Evolutionary conservation across 345 rosid species (phyloP), one percentile per base, ranked within the genome.

Genomic region (Eucalyptus pauciflora): DNA sequence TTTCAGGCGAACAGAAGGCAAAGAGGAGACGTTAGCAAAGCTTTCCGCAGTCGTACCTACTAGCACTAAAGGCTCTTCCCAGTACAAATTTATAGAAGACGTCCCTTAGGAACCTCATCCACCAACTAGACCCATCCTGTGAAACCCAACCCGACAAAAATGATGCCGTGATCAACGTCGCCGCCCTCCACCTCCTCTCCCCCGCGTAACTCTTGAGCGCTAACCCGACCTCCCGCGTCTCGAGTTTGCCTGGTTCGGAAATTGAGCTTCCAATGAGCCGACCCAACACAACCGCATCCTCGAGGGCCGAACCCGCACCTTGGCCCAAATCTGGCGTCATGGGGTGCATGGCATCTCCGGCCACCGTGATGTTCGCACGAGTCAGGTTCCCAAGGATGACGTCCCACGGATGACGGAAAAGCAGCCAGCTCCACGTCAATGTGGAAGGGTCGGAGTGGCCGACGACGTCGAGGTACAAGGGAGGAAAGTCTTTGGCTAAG

Each of bases 341-440:
- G 8, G 94, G 93, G 45, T 95, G 96, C 92, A 93, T 93, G 37
- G 95, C 96, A 13, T 95, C 95, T 2, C 96, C 95, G 0, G 92
- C 94, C n/a, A 94, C 94, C 3, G 92, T 91, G 5, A 94, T 54
- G 51, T 91, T 93, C 17, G 89, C 91, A 46, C 88, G 89, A 83
- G 91, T 89, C 29, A 92, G 79, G 15, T 87, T 92, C 60, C 92
- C 92, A 13, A 91, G 60, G 3, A 92, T 4, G 25, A 95, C 33
- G 15, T 91, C 54, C 94, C 95, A 94, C 3, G 95, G 95, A n/a
- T 86, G 41, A 60, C 94, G 90, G 5, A 91, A 85, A 87, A 87
- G 62, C 60, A 93, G 86, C 18, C 93, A 90, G 1, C 90, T 85
- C 93, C 91, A 89, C 12, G 91, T 48, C 89, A 94, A 10, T 25